phyloP scores from a whole-genome alignment of 306 rosid genomes.

The Mimosa pudica region DNA sequence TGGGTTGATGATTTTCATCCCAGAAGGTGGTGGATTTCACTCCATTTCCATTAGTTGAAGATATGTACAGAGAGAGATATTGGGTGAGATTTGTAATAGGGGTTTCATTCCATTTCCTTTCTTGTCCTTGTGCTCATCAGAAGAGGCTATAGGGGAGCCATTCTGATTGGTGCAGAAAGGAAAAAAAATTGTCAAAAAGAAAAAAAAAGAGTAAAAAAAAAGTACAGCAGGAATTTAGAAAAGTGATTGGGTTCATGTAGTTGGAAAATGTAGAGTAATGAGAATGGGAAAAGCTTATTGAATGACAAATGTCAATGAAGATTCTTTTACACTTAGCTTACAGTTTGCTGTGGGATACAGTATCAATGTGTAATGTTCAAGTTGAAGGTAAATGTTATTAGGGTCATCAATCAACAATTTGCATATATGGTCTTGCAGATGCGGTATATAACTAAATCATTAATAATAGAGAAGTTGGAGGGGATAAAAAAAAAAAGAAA shows the following conservation, averaged over 20 bases:
- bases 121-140: constrained; percentile 55
- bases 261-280: constrained; percentile 74
- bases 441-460: not conserved
- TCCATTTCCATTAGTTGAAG: constrained; percentile 41
- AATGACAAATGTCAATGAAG: constrained; percentile 43
- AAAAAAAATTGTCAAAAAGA: constrained; percentile 39
- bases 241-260: constrained; percentile 51
- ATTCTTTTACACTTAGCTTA: constrained; percentile 51
- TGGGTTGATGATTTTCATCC: constrained; percentile 33
- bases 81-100: constrained; percentile 61
- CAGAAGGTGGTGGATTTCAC: constrained; percentile 31
- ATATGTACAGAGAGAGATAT: constrained; percentile 61
- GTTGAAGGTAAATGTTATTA: not conserved
- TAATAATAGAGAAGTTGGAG: not conserved
- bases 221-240: constrained; percentile 54
- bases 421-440: not conserved
- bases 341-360: constrained; percentile 23
- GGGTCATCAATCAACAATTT: not conserved
- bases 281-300: constrained; percentile 56
- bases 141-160: constrained; percentile 33
- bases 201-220: constrained; percentile 12
- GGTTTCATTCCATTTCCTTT: constrained; percentile 59
- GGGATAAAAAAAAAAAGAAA: no score
- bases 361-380: not conserved
- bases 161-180: constrained; percentile 23